These are phyloP conservation scores for Fraxinus floribunda DNA, from an alignment of 305 asterid genomes.

Conservation along the genomic window DNA sequence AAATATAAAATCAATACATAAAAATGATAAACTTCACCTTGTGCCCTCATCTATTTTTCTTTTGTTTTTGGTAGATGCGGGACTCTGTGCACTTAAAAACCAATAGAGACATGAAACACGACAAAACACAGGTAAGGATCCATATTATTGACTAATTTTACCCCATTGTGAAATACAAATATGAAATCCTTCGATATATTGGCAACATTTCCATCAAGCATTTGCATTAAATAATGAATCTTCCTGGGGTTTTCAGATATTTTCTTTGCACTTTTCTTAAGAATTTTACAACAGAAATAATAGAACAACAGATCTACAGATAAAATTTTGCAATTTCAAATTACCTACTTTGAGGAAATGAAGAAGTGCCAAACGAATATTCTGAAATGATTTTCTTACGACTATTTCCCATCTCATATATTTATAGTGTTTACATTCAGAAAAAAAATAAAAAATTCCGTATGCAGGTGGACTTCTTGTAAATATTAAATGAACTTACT, in stretches of 20 bases:
- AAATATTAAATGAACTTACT: background rate
- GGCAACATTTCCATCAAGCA: background rate
- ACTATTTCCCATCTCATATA: background rate
- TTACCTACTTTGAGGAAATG: background rate
- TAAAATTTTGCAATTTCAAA: background rate
- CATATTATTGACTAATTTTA: background rate
- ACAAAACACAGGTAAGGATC: background rate
- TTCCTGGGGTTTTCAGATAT: background rate
- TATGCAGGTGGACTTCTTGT: background rate
- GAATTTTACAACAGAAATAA: background rate
- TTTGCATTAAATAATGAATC: background rate
- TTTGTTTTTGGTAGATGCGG: background rate
- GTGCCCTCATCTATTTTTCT: background rate
- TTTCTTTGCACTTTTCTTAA: background rate
- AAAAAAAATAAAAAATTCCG: background rate
- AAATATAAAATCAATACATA: slow-evolving; percentile 14
- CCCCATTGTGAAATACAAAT: background rate
- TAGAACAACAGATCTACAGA: background rate
- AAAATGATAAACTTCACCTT: background rate
- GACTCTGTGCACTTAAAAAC: background rate
- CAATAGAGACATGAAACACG: background rate
- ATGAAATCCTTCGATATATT: background rate
- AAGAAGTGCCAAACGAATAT: background rate
- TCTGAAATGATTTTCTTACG: background rate
- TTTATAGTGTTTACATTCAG: background rate